A percentile compares a stretch with the other conserved stretches of the same genome.
Evolutionary conservation across 202 grass and related monocot genomes (phyloP).

Genomic region (Carex arenaria): DNA sequence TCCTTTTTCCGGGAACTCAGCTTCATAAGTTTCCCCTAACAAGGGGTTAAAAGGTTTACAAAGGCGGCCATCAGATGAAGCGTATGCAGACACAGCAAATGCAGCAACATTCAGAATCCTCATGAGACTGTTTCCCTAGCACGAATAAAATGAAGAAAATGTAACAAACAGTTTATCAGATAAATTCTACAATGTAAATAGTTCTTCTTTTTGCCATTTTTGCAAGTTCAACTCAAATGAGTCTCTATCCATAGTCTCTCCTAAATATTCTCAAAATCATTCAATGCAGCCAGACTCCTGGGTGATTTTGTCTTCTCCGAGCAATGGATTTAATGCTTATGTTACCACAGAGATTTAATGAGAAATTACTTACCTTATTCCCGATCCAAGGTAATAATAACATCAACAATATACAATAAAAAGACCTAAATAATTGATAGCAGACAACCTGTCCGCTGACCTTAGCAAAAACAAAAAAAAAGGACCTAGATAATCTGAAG

Average conservation of each 20-base stretch:
- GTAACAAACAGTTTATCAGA: slow-evolving; percentile 9
- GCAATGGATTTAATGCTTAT: neutral
- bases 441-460: no score
- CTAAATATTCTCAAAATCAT: neutral
- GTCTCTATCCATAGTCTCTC: neutral
- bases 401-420: neutral
- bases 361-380: neutral
- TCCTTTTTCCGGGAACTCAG: slow-evolving; percentile 64
- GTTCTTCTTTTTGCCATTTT: neutral
- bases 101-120: slow-evolving; percentile 72
- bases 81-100: slow-evolving; percentile 73
- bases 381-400: neutral
- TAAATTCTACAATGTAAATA: neutral
- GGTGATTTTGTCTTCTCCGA: neutral
- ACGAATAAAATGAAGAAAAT: slow-evolving; percentile 15
- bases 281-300: neutral
- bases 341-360: neutral
- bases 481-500: neutral
- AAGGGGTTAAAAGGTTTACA: slow-evolving; percentile 80
- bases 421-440: neutral
- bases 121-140: slow-evolving; percentile 72
- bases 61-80: slow-evolving; percentile 56
- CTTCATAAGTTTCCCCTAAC: slow-evolving; percentile 79
- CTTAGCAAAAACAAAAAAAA: neutral
- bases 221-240: neutral